A percentile compares a stretch with the other conserved stretches of the same genome.
Evolutionary conservation across 2,329 filamentous ascomycete species (phyloP).

Genomic region (Nannizzia gypsea): DNA sequence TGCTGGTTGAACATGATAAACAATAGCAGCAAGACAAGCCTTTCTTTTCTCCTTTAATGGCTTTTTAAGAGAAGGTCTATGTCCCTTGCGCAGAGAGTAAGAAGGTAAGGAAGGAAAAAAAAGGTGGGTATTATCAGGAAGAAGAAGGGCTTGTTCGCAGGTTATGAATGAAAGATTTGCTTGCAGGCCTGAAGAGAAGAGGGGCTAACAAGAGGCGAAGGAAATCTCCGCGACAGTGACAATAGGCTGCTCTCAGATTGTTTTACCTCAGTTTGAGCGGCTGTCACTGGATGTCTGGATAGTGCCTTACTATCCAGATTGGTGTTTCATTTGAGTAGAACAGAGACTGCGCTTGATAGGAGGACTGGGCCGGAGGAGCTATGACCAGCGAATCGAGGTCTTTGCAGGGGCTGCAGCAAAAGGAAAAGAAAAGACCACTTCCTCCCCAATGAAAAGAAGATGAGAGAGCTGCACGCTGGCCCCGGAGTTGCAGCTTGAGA

Average conservation of each 20-base stretch:
- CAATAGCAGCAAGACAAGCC: slow-evolving; percentile 4
- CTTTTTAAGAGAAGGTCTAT: not conserved
- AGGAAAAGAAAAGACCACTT: not conserved
- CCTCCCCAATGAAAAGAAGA: not conserved
- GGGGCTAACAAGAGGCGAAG: not conserved
- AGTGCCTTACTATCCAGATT: not conserved
- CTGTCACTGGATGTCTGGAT: not conserved
- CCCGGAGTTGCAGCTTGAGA: not conserved
- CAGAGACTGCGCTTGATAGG: not conserved
- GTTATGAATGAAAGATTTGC: slow-evolving; percentile 5
- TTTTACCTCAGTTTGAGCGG: not conserved
- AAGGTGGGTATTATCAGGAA: not conserved
- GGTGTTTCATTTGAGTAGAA: not conserved
- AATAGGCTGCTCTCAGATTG: not conserved
- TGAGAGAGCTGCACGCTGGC: not conserved
- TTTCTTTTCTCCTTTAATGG: slow-evolving; percentile 1
- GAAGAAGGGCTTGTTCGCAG: slow-evolving; percentile 3
- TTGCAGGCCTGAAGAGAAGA: not conserved
- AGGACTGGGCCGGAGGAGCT: not conserved
- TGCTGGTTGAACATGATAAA: slow-evolving; percentile 12
- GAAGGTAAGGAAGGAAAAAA: too few species aligned
- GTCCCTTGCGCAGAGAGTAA: not conserved
- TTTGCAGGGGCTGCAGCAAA: not conserved
- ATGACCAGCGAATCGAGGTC: not conserved
- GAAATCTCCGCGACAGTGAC: not conserved